Evolutionary conservation across 1,139 yeast species (phyloP).

Genomic region (Protomyces inundatus): DNA sequence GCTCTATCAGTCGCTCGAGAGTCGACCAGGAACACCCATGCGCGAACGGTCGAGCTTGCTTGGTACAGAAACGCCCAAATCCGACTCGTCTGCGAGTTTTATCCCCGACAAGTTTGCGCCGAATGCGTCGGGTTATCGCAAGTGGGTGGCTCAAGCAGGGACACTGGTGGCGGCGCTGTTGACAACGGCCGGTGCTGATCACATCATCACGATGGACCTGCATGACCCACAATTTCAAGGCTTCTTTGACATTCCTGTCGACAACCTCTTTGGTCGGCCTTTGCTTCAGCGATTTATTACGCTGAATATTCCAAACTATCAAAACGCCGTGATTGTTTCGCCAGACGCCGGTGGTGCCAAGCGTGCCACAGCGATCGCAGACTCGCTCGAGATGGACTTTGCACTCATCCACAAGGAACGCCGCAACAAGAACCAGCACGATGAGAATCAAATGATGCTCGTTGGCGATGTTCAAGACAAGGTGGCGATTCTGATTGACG

Average conservation of each 20-base stretch:
- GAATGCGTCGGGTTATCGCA: constrained; percentile 61
- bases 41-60: constrained; percentile 8
- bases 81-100: constrained; percentile 11
- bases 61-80: neutral
- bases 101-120: constrained; percentile 38
- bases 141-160: constrained; percentile 96
- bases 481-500: constrained; percentile 87
- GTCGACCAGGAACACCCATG: constrained; percentile 43
- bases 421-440: constrained; percentile 46
- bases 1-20: constrained; percentile 47
- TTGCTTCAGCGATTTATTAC: constrained; percentile 81
- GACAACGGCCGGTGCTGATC: constrained; percentile 94
- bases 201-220: constrained; percentile 93
- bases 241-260: constrained; percentile 92
- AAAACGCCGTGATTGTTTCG: constrained; percentile 77
- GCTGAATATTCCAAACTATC: constrained; percentile 58
- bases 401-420: constrained; percentile 97
- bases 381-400: constrained; percentile 82
- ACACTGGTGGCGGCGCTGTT: constrained; percentile 75
- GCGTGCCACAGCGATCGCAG: constrained; percentile 94
- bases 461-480: constrained; percentile 92
- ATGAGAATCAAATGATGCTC: constrained; percentile 87
- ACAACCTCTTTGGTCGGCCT: constrained; percentile 93
- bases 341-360: constrained; percentile 99
- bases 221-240: constrained; percentile 99